phyloP scores from a whole-genome alignment of 73 alveolate genomes.

The Effrenium voratum region DNA sequence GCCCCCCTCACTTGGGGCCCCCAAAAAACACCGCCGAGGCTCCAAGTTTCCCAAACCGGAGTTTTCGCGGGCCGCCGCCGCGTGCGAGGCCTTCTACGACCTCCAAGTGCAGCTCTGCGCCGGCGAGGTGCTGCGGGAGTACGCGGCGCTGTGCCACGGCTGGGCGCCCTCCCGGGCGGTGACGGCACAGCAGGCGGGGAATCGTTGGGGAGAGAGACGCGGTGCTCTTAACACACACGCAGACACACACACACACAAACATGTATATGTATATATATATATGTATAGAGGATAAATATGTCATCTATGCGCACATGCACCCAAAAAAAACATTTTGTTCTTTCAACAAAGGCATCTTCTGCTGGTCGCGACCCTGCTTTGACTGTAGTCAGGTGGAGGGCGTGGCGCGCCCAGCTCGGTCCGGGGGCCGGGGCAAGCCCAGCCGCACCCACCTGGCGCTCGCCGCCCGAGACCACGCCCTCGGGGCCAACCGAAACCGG shows the following conservation, averaged over 20 bases:
- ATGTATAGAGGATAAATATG: too few relatives aligned
- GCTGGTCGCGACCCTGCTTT: too few relatives aligned
- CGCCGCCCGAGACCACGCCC: too few relatives aligned
- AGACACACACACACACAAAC: too few relatives aligned
- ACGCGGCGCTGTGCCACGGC: constrained; percentile 63
- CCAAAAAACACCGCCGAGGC: too few relatives aligned
- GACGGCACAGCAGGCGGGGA: background rate
- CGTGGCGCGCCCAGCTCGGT: constrained; percentile 7
- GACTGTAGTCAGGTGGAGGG: constrained; percentile 27
- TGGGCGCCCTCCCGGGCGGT: background rate
- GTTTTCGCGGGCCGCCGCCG: background rate
- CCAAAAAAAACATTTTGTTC: too few relatives aligned
- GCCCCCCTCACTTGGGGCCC: too few relatives aligned
- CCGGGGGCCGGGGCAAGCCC: constrained; percentile 68
- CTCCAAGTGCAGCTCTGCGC: constrained; percentile 70
- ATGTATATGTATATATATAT: too few relatives aligned
- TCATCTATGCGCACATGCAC: too few relatives aligned
- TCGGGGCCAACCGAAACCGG: background rate
- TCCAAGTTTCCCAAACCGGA: background rate
- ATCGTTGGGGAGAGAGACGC: constrained; percentile 3
- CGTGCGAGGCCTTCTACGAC: constrained; percentile 59
- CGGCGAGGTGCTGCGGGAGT: constrained; percentile 47
- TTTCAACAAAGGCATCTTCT: too few relatives aligned
- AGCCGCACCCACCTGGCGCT: background rate
- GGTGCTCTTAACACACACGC: too few relatives aligned